Evolutionary conservation across 2,329 filamentous ascomycete genomes (phyloP), one percentile per base, ranked within the genome.

Genomic region (Diaporthe sp.): DNA sequence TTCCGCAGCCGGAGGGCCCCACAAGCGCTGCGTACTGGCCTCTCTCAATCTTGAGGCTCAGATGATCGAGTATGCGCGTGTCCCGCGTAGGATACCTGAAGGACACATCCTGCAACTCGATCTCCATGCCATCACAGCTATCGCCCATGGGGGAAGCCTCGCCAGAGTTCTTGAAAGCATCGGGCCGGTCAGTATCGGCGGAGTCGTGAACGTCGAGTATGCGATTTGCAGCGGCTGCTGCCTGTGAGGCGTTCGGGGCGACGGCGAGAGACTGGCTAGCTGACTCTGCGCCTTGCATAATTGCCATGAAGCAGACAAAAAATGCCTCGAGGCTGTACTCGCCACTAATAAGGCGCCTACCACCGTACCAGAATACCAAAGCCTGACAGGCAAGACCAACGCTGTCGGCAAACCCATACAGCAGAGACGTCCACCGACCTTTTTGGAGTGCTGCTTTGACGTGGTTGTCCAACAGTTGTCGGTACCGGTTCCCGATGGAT

Each of bases 61-160:
- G 88, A 0, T 96, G 96, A 37, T 95, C 93, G 4, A 98, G 91
- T 0, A 98, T 95, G n/a, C 95, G 94, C 79, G 98, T 95, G 79
- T 98, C 95, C 1, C 97, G 92, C 0, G 95, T 98, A 0, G 96
- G 96, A 81, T 98, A 99, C 58, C 95, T 91, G 89, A 98, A 98
- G 82, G 98, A 95, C 2, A 98, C 95, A 78, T 97, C 92, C 31
- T 94, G 92, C 86, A 99, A 98, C 82, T 98, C 95, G 77, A 99
- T 91, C 17, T 49, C 61, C 17, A 89, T 89, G 34, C 96, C 96
- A 28, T 97, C 91, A 31, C 96, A 89, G 2, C 87, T 81, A 1
- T 90, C 84, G 53, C 46, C 65, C 39, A 72, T 39, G n/a, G 28
- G 12, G 12, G 25, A 76, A 98, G 90, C 78, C 49, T 82, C 81